Conservation (phyloP, 768 basidiomycete genomes). For the Psilocybe cubensis region DNA sequence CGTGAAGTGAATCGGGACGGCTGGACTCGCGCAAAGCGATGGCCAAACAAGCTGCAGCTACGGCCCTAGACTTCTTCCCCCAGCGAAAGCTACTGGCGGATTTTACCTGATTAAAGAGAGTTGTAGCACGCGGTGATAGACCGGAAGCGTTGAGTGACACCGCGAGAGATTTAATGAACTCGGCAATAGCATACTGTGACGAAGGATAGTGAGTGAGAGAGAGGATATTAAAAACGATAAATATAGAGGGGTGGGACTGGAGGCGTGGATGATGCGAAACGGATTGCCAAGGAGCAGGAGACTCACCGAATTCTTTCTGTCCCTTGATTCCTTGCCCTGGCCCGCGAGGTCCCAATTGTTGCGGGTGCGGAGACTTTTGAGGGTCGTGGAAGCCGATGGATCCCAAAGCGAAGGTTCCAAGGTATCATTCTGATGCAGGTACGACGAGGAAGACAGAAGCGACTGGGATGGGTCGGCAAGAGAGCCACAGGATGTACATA, state of each 20-base stretch:
- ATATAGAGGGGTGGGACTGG: constrained; percentile 18
- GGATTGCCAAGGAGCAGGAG: constrained; percentile 10
- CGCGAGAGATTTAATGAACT: constrained; percentile 64
- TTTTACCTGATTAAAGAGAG: constrained; percentile 74
- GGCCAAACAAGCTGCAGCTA: constrained; percentile 70
- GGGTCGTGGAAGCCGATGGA: constrained; percentile 36
- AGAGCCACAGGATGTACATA: constrained; percentile 77
- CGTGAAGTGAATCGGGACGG: constrained; percentile 66
- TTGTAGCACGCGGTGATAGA: constrained; percentile 65
- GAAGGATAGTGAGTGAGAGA: constrained; percentile 19
- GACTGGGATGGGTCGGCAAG: constrained; percentile 65
- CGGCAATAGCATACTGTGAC: constrained; percentile 68
- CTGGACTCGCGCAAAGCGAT: constrained; percentile 74
- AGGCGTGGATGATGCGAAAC: constrained; percentile 13
- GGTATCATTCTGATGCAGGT: constrained; percentile 37
- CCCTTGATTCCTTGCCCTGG: constrained; percentile 66
- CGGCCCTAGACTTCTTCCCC: constrained; percentile 73
- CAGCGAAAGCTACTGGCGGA: constrained; percentile 61
- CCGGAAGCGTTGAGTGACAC: constrained; percentile 61
- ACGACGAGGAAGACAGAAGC: constrained; percentile 50
- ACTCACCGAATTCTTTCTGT: constrained; percentile 66
- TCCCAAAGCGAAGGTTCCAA: constrained; percentile 33
- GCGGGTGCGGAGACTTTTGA: constrained; percentile 52
- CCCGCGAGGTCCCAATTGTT: constrained; percentile 66
- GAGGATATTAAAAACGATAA: constrained; percentile 16